Base-by-base conservation (phyloP, 2,329 filamentous ascomycete species). In the Boeremia exigua region DNA sequence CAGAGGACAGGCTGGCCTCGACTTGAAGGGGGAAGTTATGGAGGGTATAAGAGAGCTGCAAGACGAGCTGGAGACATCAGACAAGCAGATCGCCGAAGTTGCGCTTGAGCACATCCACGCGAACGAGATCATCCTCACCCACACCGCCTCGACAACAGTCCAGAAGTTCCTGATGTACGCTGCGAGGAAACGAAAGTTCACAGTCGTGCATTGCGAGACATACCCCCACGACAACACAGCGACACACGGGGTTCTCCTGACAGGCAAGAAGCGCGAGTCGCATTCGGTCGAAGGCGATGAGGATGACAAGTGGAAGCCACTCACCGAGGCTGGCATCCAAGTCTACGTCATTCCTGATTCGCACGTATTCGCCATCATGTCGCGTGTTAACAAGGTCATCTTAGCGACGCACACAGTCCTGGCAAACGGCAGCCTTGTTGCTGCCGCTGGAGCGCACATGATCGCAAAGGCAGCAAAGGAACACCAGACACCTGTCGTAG, bases 1-100 rank as follows among this genome's bases (percentile, higher is more conserved):
- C 62, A 67, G 61, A 55, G 68, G 63, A 44, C 60, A 65, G 73
- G 68, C 75, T 80, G 49, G 61, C 33, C 84, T 90, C 57, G 89
- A 96, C 60, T 81, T 98, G 55, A 90, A 92, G 58, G 91, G 91
- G 12, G 95, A 98, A 76, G 89, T 98, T 25, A 88, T 97, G 62
- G 91, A 95, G 67, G 95, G 93, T 37, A 97, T 99, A 68, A 88
- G 92, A 68, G 95, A 99, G 75, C 92, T 99, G 57, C 90, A 96
- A 75, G 95, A 99, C 71, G 95, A 99, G 78, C 88, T 99, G 53
- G 89, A 90, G 62, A 90, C 94, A 71, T 92, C 92, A 7, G 95
- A 97, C 72, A 92, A 96, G 70, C 92, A 96, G 76, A 96, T 99
- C 66, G 91, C 94, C 2, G 86, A 87, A 19, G 90, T 92, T 62